phyloP scores from a whole-genome alignment of 371 early-diverging fungal species.

The Lichtheimia ornata region DNA sequence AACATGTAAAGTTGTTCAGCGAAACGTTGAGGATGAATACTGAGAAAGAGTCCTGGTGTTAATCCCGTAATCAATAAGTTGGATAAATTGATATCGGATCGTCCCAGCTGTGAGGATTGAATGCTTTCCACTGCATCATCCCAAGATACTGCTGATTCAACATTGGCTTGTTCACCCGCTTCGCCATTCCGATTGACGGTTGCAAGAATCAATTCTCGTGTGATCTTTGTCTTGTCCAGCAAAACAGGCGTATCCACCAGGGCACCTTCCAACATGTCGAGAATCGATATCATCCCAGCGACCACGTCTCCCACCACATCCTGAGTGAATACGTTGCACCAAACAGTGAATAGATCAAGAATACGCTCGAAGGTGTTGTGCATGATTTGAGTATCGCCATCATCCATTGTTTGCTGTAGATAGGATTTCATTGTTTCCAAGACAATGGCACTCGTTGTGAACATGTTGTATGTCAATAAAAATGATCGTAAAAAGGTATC shows the following conservation, averaged over 20 bases:
- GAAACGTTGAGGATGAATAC: conserved; percentile 61
- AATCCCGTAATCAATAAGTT: conserved; percentile 61
- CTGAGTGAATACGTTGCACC: conserved; percentile 30
- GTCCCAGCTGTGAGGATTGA: not conserved
- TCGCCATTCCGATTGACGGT: conserved; percentile 32
- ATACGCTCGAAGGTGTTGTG: conserved; percentile 1
- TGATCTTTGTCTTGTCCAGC: conserved; percentile 6
- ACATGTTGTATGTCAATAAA: conserved; percentile 58
- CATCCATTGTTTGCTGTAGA: conserved; percentile 2
- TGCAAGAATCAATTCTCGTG: conserved; percentile 31
- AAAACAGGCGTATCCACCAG: not conserved
- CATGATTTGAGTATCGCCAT: not conserved
- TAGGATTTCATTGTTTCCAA: conserved; percentile 55
- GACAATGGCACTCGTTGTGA: conserved; percentile 54
- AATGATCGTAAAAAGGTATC: conserved; percentile 44
- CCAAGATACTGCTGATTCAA: conserved; percentile 4
- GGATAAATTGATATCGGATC: conserved; percentile 43
- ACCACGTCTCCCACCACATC: conserved; percentile 49
- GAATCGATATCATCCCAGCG: conserved; percentile 33
- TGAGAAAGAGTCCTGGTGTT: conserved; percentile 64
- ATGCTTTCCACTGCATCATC: not conserved
- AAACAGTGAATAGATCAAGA: conserved; percentile 29
- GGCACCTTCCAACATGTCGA: conserved; percentile 20
- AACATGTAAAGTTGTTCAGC: conserved; percentile 75
- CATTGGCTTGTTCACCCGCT: conserved; percentile 14